A percentile compares a stretch with the other conserved stretches of the same genome.
Evolutionary conservation across 108 stramenopile genomes (phyloP).

Genomic region (Licmophora abbreviata): DNA sequence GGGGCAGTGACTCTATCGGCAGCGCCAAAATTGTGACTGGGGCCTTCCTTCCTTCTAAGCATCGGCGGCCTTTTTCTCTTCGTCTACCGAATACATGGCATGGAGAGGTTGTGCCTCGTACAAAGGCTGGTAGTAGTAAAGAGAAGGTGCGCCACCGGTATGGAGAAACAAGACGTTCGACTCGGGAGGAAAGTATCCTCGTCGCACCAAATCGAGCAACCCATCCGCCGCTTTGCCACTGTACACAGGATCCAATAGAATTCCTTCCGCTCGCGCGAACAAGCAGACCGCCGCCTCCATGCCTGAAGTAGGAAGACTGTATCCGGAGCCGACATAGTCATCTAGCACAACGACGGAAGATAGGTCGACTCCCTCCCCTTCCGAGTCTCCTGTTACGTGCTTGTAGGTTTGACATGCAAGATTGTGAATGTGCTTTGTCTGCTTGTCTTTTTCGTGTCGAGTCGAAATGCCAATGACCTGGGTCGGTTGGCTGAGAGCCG

Average conservation of each 20-base stretch:
- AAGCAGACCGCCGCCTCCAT: slow-evolving; percentile 26
- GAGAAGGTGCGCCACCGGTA: slow-evolving; percentile 25
- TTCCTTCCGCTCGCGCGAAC: slow-evolving; percentile 25
- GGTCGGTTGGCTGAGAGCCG: slow-evolving; percentile 5
- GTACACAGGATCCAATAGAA: slow-evolving; percentile 35
- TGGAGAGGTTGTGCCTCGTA: no score
- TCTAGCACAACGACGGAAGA: no score
- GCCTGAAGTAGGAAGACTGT: slow-evolving; percentile 20
- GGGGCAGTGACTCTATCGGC: no score
- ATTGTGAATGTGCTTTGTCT: slow-evolving; percentile 12
- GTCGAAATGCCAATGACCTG: slow-evolving; percentile 17
- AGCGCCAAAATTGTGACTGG: no score
- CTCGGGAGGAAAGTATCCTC: slow-evolving; percentile 17
- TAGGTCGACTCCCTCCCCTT: slow-evolving; percentile 12
- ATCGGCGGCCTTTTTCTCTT: no score
- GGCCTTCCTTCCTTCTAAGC: no score
- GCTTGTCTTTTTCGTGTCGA: slow-evolving; percentile 18
- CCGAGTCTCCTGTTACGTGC: slow-evolving; percentile 4
- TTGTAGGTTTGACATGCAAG: slow-evolving; percentile 13
- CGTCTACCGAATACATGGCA: no score
- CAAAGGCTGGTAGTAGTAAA: slow-evolving; percentile 18
- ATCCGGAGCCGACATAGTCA: slow-evolving; percentile 31
- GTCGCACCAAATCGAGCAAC: slow-evolving; percentile 23
- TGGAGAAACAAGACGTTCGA: slow-evolving; percentile 31
- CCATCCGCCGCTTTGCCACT: slow-evolving; percentile 30